Percentiles rank a stretch among this genome's conserved stretches.
These are phyloP conservation scores for Chlorella vulgaris DNA, from an alignment of 139 green algal genomes.

Conservation along the genomic window DNA sequence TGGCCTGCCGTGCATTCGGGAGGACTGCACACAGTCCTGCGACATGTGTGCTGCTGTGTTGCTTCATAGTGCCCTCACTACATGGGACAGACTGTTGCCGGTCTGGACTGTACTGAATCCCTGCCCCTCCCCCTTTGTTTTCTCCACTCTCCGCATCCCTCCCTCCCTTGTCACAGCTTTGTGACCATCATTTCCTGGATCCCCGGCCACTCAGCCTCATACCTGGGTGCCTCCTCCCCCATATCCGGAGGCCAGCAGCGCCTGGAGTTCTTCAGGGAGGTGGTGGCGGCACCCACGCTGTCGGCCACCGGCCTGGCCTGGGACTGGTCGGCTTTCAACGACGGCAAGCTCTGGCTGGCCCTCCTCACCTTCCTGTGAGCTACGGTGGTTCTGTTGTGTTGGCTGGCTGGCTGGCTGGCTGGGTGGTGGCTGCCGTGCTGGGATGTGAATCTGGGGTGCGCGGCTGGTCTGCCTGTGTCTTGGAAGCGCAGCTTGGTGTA, in stretches of 20 bases:
- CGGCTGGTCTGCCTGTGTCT: too few species aligned
- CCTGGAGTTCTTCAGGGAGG: constrained; percentile 69
- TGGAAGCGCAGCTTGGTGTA: too few species aligned
- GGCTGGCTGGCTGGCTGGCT: too few species aligned
- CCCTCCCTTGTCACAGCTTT: constrained; percentile 41
- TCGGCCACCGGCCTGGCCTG: constrained; percentile 45
- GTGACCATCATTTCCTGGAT: constrained; percentile 89
- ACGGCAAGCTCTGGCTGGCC: constrained; percentile 67
- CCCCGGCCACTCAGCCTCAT: constrained; percentile 63
- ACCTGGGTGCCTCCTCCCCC: constrained; percentile 56
- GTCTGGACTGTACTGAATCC: too few species aligned
- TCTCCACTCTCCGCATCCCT: neutral
- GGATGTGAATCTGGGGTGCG: too few species aligned
- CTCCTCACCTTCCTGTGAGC: constrained; percentile 76
- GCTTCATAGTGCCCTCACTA: neutral
- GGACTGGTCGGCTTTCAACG: constrained; percentile 53
- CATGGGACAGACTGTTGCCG: neutral
- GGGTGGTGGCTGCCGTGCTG: neutral
- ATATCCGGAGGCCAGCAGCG: constrained; percentile 58
- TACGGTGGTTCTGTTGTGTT: constrained; percentile 7
- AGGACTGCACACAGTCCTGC: too few species aligned
- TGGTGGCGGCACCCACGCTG: constrained; percentile 56
- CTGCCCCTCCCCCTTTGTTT: neutral
- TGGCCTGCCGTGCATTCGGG: too few species aligned
- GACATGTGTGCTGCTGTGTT: too few species aligned